Percentiles rank a stretch among this genome's conserved stretches.
Evolutionary conservation across 1,284 basidiomycete species (phyloP).

Genomic region (Cutaneotrichosporon spelunceum): DNA sequence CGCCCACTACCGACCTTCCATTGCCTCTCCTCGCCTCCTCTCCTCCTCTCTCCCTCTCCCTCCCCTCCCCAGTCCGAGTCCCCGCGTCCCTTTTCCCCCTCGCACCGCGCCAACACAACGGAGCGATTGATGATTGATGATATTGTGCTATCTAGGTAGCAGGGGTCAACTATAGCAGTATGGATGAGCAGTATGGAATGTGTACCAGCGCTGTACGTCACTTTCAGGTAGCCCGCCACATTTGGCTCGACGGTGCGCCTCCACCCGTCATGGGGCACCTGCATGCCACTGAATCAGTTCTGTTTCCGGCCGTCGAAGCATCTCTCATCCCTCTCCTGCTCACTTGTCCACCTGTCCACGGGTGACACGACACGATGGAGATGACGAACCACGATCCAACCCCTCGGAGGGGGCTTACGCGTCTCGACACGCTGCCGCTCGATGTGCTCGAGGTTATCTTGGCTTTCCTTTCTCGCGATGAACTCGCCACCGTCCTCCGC

Average conservation of each 20-base stretch:
- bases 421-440: slow-evolving; percentile 3
- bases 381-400: neutral
- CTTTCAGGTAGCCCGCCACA: too few relatives aligned
- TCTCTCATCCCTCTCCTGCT: neutral
- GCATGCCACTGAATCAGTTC: neutral
- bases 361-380: neutral
- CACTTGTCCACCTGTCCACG: too few relatives aligned
- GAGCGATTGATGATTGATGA: neutral
- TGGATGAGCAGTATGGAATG: slow-evolving; percentile 5
- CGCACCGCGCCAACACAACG: neutral
- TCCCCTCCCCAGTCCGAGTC: neutral
- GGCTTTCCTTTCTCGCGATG: neutral
- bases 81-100: neutral
- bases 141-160: slow-evolving; percentile 3
- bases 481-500: neutral
- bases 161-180: slow-evolving; percentile 1
- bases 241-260: neutral
- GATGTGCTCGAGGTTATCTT: slow-evolving; percentile 12
- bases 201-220: neutral
- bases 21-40: neutral
- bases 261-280: neutral
- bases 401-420: neutral
- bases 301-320: neutral
- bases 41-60: neutral
- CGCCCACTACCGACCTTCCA: neutral